phyloP scores from a whole-genome alignment of 2,329 filamentous ascomycete genomes.

The Ophiostoma ips region DNA sequence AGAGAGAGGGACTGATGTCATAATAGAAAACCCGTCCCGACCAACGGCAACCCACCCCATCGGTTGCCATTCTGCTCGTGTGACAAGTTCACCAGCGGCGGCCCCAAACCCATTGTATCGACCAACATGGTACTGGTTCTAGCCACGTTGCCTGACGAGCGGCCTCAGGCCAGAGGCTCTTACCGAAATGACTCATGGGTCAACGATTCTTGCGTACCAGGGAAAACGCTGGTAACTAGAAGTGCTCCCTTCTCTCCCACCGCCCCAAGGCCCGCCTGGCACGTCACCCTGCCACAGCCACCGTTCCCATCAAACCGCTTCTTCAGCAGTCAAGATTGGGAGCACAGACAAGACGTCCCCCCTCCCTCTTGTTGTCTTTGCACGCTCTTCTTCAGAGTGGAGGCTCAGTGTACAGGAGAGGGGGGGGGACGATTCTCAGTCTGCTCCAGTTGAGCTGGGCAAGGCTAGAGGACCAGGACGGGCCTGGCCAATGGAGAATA shows the following conservation, averaged over 20 bases:
- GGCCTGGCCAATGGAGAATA: slow-evolving; percentile 19
- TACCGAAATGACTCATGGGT: slow-evolving; percentile 65
- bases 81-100: neutral
- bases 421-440: neutral
- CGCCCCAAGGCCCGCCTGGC: slow-evolving; percentile 28
- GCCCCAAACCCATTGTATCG: slow-evolving; percentile 15
- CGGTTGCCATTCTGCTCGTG: neutral
- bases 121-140: slow-evolving; percentile 43
- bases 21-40: neutral
- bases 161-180: slow-evolving; percentile 58
- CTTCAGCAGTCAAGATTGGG: neutral
- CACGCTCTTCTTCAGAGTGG: neutral
- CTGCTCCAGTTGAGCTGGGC: neutral
- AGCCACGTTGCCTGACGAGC: slow-evolving; percentile 60
- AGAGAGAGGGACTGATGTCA: slow-evolving; percentile 5
- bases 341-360: neutral
- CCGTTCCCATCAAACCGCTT: slow-evolving; percentile 4
- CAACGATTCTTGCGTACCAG: slow-evolving; percentile 41
- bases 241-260: slow-evolving; percentile 21
- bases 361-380: neutral
- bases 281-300: slow-evolving; percentile 20
- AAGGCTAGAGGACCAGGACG: neutral
- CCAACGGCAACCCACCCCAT: neutral
- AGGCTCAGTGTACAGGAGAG: neutral
- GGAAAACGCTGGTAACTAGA: slow-evolving; percentile 38